phyloP scores from a whole-genome alignment of 768 basidiomycete genomes.

The Boletus fagicola region DNA sequence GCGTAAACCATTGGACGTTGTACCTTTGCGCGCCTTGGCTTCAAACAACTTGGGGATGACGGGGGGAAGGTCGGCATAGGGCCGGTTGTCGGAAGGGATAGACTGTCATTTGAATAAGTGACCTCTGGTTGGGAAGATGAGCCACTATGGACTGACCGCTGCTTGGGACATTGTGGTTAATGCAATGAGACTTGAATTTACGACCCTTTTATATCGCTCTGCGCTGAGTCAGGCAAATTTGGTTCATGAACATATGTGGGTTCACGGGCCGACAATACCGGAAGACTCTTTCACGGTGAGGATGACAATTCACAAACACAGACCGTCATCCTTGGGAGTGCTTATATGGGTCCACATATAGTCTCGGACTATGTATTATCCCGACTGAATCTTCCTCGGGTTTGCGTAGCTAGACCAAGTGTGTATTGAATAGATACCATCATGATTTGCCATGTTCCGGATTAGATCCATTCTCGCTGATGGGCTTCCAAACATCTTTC shows the following conservation, averaged over 20 bases:
- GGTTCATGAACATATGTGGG: slow-evolving; percentile 8
- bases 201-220: slow-evolving; percentile 16
- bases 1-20: neutral
- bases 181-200: neutral
- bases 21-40: slow-evolving; percentile 67
- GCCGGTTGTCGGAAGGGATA: slow-evolving; percentile 42
- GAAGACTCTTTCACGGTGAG: neutral
- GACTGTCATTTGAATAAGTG: slow-evolving; percentile 28
- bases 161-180: slow-evolving; percentile 36
- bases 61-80: slow-evolving; percentile 52
- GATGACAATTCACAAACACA: slow-evolving; percentile 3
- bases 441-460: slow-evolving; percentile 12
- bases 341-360: neutral
- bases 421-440: slow-evolving; percentile 8
- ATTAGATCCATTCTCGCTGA: slow-evolving; percentile 15
- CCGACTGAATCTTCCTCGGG: neutral
- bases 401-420: slow-evolving; percentile 5
- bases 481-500: slow-evolving; percentile 81
- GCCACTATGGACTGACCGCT: slow-evolving; percentile 31
- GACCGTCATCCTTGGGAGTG: slow-evolving; percentile 2
- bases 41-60: slow-evolving; percentile 52
- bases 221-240: slow-evolving; percentile 3
- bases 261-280: neutral
- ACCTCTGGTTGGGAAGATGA: neutral
- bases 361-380: slow-evolving; percentile 7